Evolutionary conservation across 352 stramenopile genomes (phyloP).

Genomic region (Phytopythium mirpurense): DNA sequence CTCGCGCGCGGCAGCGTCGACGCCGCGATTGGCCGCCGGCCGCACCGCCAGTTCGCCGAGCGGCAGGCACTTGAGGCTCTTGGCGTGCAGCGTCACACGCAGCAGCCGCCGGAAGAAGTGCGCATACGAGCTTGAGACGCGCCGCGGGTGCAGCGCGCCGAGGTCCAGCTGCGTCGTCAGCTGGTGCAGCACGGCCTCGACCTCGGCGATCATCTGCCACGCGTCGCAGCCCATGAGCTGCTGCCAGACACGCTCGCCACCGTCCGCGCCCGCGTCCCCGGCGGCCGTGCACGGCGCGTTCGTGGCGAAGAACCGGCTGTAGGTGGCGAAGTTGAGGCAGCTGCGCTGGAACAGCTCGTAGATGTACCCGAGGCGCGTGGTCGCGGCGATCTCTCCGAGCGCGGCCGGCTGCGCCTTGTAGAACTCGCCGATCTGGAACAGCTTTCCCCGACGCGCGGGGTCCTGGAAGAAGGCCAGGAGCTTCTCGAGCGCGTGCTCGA

Average conservation of each 20-base stretch:
- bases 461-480: constrained; percentile 1
- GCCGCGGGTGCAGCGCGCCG: constrained; percentile 11
- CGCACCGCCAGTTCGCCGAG: constrained; percentile 11
- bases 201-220: constrained; percentile 22
- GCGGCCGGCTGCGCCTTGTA: neutral
- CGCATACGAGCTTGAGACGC: constrained; percentile 18
- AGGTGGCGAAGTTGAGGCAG: constrained; percentile 18
- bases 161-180: constrained; percentile 19
- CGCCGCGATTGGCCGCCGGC: neutral
- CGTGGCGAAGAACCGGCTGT: constrained; percentile 20
- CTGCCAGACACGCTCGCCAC: constrained; percentile 14
- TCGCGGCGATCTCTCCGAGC: neutral
- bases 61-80: constrained; percentile 22
- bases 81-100: constrained; percentile 17
- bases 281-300: constrained; percentile 8
- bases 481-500: constrained; percentile 1
- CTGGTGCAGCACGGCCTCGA: constrained; percentile 27
- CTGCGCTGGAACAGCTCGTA: constrained; percentile 21
- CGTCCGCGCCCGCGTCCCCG: neutral
- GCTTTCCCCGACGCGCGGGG: constrained; percentile 1
- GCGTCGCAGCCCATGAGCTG: constrained; percentile 18
- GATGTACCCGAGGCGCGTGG: constrained; percentile 19
- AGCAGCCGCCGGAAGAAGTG: constrained; percentile 30
- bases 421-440: constrained; percentile 6
- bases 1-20: neutral